Evolutionary conservation across 129 eudicot genomes (phyloP), one percentile per base, ranked within the genome.

Genomic region (Escallonia herrerae): DNA sequence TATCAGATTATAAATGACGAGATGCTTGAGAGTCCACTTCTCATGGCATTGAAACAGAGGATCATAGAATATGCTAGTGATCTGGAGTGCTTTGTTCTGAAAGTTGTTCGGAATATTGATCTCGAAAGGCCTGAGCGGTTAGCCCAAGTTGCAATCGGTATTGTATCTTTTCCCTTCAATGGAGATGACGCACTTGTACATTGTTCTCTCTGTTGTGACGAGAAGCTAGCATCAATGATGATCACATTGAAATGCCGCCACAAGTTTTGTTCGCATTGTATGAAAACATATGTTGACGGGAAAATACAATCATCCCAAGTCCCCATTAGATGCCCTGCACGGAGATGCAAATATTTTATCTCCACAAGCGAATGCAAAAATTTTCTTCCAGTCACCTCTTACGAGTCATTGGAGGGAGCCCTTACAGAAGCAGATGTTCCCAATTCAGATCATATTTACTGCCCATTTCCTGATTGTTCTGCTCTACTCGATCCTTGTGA

Each of bases 111-210:
- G 8, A 40, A 12, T 50, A 22, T 14, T 51, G 83, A 85, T 22
- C 73, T 93, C 6, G 83, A 71, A 61, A 82, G 75, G 63, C 77
- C 96, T 39, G 64, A 78, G 46, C 72, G 51, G 14, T 79, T 88
- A 43, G 98, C 98, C 71, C 85, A 64, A 77, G 89, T 93, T 66
- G 98, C 96, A 7, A 76, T 82, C 13, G 96, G 98, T 45, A 68
- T 93, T 6, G 82, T 93, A 67, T 75, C 82, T 45, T 53, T 42
- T 47, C 85, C 81, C 47, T 55, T 58, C 5, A 50, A 81, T 44
- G 83, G 75, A 1, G 82, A 81, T 8, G 62, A 49, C 11, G 0
- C 60, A 53, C 54, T 71, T 8, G 72, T 72, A 7, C 81, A 81
- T 53, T 93, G 98, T 70, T 83, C 85, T 8, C 71, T 86, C 57